Conservation (phyloP, 2,329 filamentous ascomycete species). For the Pochonia chlamydosporia region DNA sequence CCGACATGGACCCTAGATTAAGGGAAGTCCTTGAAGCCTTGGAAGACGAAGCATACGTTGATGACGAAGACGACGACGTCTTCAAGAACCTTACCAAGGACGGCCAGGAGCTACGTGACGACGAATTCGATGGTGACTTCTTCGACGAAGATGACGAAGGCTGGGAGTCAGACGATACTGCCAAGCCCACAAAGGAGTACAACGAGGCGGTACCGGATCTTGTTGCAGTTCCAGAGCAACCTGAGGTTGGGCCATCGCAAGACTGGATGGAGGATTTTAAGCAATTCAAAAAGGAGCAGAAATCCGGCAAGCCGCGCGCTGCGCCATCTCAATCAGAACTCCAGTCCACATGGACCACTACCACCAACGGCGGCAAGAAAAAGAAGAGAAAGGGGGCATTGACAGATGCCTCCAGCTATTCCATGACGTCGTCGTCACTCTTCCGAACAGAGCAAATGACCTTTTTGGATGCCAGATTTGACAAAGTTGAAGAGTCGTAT, state of each 20-base stretch:
- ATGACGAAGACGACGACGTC: slow-evolving; percentile 79
- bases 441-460: slow-evolving; percentile 82
- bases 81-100: slow-evolving; percentile 69
- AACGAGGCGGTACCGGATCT: slow-evolving; percentile 43
- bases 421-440: slow-evolving; percentile 85
- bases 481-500: slow-evolving; percentile 79
- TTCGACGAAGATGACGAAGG: slow-evolving; percentile 65
- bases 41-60: slow-evolving; percentile 93
- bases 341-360: slow-evolving; percentile 68
- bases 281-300: slow-evolving; percentile 84
- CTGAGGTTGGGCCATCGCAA: slow-evolving; percentile 61
- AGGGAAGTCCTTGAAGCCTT: slow-evolving; percentile 88
- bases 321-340: slow-evolving; percentile 54
- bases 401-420: slow-evolving; percentile 81
- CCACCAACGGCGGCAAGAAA: slow-evolving; percentile 69
- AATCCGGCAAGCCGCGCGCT: slow-evolving; percentile 33
- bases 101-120: slow-evolving; percentile 66
- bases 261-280: slow-evolving; percentile 91
- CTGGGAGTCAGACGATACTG: slow-evolving; percentile 93
- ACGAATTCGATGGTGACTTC: slow-evolving; percentile 68
- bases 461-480: slow-evolving; percentile 84
- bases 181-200: slow-evolving; percentile 63
- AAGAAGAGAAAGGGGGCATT: slow-evolving; percentile 96
- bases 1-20: slow-evolving; percentile 92
- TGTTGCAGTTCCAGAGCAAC: slow-evolving; percentile 38